Evolutionary conservation across 352 stramenopile species (phyloP), one percentile per base, ranked within the genome.

Genomic region (Pythium myriotylum): DNA sequence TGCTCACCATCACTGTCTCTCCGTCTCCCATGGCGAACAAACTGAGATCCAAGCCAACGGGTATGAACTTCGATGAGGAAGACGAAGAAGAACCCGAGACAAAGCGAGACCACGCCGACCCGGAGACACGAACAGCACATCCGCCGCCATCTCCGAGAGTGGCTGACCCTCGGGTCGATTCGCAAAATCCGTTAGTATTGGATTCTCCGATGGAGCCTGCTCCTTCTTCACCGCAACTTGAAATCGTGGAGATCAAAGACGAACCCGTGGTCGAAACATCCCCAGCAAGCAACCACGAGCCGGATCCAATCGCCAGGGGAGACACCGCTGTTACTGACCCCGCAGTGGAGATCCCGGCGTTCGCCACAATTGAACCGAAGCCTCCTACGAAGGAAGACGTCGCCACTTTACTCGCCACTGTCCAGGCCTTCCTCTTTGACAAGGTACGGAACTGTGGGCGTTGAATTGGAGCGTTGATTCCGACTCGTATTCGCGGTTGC

Each of bases 361-460:
- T 17, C 5, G 20, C 5, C 3, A 43, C 10, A 10, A 5, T 35
- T 35, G 29, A 35, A 35, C 29, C 29, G 10, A 35, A 5, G 29
- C 5, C 29, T 35, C 29, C 29, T 10, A 35, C 24, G 19, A 42
- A 54, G n/a, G 39, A 48, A 9, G 49, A 56, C n/a, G 48, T 22
- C 12, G 3, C 33, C 2, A 29, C 17, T 1, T 16, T 4, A 3
- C 23, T 50, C 4, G 41, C 3, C 2, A 0, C 53, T 5, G 22
- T 65, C 12, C 40, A 65, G 13, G 49, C 50, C 1, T 59, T 59
- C 39, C n/a, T 65, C 19, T 65, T 59, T 24, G 12, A 47, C 20
- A 65, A 65, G 58, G 58, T 59, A 20, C 42, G 19, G 7, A 8
- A 8, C 20, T 14, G 35, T 12, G 20, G 1, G 9, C 49, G 45